These are phyloP conservation scores for Boletus sp. DNA, from an alignment of 768 basidiomycete species.

Conservation along the genomic window DNA sequence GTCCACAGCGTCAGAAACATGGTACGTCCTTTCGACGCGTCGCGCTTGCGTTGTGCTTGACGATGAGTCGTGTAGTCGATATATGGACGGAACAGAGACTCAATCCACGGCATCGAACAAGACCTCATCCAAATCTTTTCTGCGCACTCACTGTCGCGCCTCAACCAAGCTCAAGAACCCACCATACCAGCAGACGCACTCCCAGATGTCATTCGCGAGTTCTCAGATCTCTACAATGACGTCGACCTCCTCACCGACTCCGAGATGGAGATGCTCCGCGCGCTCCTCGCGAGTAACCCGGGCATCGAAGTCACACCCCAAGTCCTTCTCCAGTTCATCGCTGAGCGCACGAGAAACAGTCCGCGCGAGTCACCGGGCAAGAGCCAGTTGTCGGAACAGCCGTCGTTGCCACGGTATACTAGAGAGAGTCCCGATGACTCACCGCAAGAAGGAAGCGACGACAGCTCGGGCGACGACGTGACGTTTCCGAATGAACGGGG, in stretches of 20 bases:
- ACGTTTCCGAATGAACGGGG: conserved; percentile 39
- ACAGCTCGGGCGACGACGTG: conserved; percentile 35
- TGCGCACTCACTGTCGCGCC: conserved; percentile 57
- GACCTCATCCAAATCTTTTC: conserved; percentile 66
- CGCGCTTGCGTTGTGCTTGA: neutral
- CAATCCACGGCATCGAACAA: conserved; percentile 66
- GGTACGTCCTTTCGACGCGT: conserved; percentile 22
- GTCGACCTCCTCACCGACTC: conserved; percentile 60
- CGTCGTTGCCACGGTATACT: conserved; percentile 5
- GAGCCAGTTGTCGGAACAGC: conserved; percentile 9
- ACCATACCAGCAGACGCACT: conserved; percentile 70
- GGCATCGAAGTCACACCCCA: conserved; percentile 68
- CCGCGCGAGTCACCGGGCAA: conserved; percentile 29
- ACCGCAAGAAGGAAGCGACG: conserved; percentile 33
- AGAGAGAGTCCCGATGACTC: conserved; percentile 32
- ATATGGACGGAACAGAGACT: conserved; percentile 63
- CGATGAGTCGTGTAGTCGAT: conserved; percentile 23
- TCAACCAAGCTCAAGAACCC: conserved; percentile 57
- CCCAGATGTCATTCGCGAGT: conserved; percentile 63
- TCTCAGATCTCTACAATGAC: conserved; percentile 56
- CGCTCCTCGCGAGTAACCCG: conserved; percentile 54
- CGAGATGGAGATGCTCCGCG: conserved; percentile 59
- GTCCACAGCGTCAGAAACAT: conserved; percentile 16
- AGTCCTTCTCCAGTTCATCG: conserved; percentile 61
- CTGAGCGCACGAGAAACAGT: conserved; percentile 48